Percentiles rank a stretch among this genome's conserved stretches.
phyloP scores from a whole-genome alignment of 768 basidiomycete species.

The Lentinula sp. region DNA sequence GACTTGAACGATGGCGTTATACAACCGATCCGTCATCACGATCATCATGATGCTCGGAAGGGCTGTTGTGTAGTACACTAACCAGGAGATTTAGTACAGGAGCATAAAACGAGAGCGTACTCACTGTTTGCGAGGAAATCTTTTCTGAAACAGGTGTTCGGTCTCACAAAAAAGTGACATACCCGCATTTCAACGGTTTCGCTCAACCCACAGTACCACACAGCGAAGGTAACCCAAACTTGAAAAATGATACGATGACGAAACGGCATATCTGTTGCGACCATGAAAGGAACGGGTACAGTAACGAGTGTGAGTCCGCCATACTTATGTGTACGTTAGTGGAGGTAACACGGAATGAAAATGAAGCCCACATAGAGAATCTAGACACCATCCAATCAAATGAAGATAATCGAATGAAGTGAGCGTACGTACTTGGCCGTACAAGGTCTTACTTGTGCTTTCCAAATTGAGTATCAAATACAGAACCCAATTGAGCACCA shows the following conservation, averaged over 20 bases:
- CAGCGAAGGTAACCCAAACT: conserved; percentile 1
- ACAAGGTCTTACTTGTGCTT: conserved; percentile 1
- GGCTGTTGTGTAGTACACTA: conserved; percentile 19
- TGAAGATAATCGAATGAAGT: not conserved
- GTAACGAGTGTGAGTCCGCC: conserved; percentile 2
- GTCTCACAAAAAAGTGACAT: conserved; percentile 8
- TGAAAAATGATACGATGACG: not conserved
- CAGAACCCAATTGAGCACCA: conserved; percentile 5
- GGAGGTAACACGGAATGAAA: not conserved
- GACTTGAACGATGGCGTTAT: conserved; percentile 15
- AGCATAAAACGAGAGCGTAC: not conserved
- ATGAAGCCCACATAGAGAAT: not conserved
- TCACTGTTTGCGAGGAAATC: conserved; percentile 20
- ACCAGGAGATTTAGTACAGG: not conserved
- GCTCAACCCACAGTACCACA: conserved; percentile 11
- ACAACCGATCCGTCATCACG: conserved; percentile 15
- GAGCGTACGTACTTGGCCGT: not conserved
- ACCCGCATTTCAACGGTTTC: conserved; percentile 9
- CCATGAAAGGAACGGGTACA: conserved; percentile 3
- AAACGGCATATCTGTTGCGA: conserved; percentile 3
- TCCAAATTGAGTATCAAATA: not conserved
- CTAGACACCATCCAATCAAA: not conserved
- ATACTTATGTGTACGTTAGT: not conserved
- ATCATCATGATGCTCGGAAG: conserved; percentile 19
- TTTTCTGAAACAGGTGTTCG: conserved; percentile 10